phyloP scores from a whole-genome alignment of 495 filamentous ascomycete genomes.

The Penicillium turbatum region DNA sequence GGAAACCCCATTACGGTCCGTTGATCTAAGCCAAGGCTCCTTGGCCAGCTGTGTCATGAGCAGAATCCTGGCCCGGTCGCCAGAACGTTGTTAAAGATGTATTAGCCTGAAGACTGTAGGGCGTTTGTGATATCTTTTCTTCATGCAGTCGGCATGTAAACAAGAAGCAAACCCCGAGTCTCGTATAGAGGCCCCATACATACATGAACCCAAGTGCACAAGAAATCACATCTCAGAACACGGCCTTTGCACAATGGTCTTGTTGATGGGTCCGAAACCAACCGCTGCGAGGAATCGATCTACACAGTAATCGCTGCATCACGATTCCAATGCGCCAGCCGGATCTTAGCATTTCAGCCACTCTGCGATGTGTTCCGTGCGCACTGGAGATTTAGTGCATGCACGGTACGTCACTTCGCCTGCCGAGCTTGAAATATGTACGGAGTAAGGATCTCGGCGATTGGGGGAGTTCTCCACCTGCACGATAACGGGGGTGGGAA shows the following conservation, averaged over 20 bases:
- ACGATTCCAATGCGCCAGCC: slow-evolving; percentile 13
- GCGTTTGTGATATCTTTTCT: background rate
- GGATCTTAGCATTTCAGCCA: slow-evolving; percentile 28
- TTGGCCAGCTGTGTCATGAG: background rate
- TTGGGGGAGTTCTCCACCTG: background rate
- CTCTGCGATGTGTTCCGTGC: slow-evolving; percentile 23
- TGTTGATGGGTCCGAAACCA: slow-evolving; percentile 16
- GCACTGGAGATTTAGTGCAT: slow-evolving; percentile 25
- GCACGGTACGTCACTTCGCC: slow-evolving; percentile 30
- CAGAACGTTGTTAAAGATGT: background rate
- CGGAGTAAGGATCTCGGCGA: slow-evolving; percentile 8
- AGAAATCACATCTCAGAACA: background rate
- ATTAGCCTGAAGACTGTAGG: background rate
- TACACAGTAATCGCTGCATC: slow-evolving; percentile 22
- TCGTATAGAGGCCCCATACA: background rate
- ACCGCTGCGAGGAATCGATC: slow-evolving; percentile 25
- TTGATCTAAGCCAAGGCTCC: background rate
- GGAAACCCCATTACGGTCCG: slow-evolving; percentile 8
- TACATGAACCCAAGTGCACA: background rate
- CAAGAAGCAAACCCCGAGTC: background rate
- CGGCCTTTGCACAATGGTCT: slow-evolving; percentile 11
- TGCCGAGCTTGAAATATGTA: slow-evolving; percentile 7
- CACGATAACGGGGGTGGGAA: background rate
- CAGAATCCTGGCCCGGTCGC: background rate
- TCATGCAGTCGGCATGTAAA: slow-evolving; percentile 17